Percentiles rank a stretch among this genome's conserved stretches.
phyloP scores from a whole-genome alignment of 768 basidiomycete species.

The Leccinum truebloodii region DNA sequence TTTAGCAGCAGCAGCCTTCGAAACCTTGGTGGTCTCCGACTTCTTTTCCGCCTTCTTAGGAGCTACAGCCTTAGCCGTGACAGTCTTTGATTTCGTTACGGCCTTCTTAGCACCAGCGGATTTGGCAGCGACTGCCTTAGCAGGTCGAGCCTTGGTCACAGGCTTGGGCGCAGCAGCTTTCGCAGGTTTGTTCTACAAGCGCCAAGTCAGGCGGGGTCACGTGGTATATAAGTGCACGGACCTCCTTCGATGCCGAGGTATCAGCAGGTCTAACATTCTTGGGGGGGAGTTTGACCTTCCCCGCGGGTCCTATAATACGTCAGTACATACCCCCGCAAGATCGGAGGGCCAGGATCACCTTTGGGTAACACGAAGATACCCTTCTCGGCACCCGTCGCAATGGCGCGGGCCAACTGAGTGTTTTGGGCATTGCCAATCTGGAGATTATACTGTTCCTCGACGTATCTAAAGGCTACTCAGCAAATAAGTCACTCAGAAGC shows the following conservation, averaged over 20 bases:
- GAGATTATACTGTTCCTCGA: slow-evolving; percentile 81
- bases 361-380: slow-evolving; percentile 86
- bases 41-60: slow-evolving; percentile 43
- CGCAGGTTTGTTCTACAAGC: slow-evolving; percentile 30
- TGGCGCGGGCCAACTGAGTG: slow-evolving; percentile 77
- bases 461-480: slow-evolving; percentile 54
- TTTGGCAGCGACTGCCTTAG: slow-evolving; percentile 29
- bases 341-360: slow-evolving; percentile 46
- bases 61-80: slow-evolving; percentile 37
- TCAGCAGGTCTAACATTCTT: slow-evolving; percentile 53
- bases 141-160: slow-evolving; percentile 24
- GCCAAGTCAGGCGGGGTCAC: slow-evolving; percentile 20
- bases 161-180: slow-evolving; percentile 34
- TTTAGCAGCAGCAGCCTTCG: slow-evolving; percentile 23
- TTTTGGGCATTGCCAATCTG: slow-evolving; percentile 77
- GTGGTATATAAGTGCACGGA: slow-evolving; percentile 36
- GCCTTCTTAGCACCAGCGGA: slow-evolving; percentile 26
- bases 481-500: slow-evolving; percentile 13
- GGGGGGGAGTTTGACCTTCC: slow-evolving; percentile 68
- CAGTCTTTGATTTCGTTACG: slow-evolving; percentile 40
- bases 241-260: slow-evolving; percentile 57
- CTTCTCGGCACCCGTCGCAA: slow-evolving; percentile 80
- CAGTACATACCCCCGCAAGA: slow-evolving; percentile 4
- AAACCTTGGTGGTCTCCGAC: slow-evolving; percentile 37
- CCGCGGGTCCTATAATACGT: slow-evolving; percentile 40